These are phyloP conservation scores for Scheffersomyces cryptocercus DNA, from an alignment of 1,139 yeast species.

Conservation along the genomic window DNA sequence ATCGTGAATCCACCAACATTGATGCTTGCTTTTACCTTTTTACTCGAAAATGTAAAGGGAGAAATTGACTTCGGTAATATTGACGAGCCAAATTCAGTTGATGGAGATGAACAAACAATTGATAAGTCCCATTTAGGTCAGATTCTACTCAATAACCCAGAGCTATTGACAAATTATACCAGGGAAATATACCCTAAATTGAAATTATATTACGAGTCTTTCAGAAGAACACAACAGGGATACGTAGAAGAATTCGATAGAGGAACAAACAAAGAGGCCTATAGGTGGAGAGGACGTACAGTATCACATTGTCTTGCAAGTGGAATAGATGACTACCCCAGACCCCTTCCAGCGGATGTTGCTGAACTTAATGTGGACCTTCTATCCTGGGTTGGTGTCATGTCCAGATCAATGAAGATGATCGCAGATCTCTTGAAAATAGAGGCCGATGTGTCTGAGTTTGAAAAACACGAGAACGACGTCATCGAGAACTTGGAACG, in stretches of 20 bases:
- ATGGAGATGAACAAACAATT: slow-evolving; percentile 12
- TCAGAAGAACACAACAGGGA: slow-evolving; percentile 79
- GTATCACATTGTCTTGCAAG: slow-evolving; percentile 83
- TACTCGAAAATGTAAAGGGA: slow-evolving; percentile 46
- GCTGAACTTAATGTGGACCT: slow-evolving; percentile 92
- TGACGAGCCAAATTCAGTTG: slow-evolving; percentile 23
- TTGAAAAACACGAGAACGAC: slow-evolving; percentile 52
- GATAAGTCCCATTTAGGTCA: slow-evolving; percentile 39
- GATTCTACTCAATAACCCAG: slow-evolving; percentile 59
- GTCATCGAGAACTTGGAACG: slow-evolving; percentile 65
- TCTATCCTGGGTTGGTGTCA: slow-evolving; percentile 89
- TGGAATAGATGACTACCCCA: slow-evolving; percentile 95
- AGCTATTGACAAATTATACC: slow-evolving; percentile 63
- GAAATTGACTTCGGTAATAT: slow-evolving; percentile 24
- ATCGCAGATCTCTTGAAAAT: slow-evolving; percentile 69
- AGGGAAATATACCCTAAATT: slow-evolving; percentile 72
- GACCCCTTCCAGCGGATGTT: slow-evolving; percentile 76
- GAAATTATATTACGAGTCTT: slow-evolving; percentile 81
- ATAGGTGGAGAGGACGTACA: slow-evolving; percentile 94
- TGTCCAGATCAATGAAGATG: slow-evolving; percentile 78
- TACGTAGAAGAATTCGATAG: slow-evolving; percentile 72
- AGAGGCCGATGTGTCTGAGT: slow-evolving; percentile 56
- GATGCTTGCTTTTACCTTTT: slow-evolving; percentile 72
- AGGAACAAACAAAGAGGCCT: slow-evolving; percentile 59
- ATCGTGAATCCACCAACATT: slow-evolving; percentile 96